Percentiles rank a stretch among this genome's conserved stretches.
phyloP scores from a whole-genome alignment of 768 basidiomycete genomes.

The Gautieria morchelliformis region DNA sequence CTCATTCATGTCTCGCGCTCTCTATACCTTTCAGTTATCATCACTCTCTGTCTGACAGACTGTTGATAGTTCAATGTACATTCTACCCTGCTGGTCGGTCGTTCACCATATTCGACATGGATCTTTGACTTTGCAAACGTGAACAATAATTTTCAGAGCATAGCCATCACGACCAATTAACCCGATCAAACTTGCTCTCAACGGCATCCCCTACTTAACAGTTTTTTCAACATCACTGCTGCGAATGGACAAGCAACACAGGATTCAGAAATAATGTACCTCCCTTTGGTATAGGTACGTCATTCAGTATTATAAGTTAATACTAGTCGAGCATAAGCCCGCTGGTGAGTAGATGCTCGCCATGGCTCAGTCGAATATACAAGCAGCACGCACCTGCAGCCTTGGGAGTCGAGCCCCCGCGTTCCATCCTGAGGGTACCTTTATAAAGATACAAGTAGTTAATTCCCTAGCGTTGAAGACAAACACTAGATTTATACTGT shows the following conservation, averaged over 20 bases:
- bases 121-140: too few relatives aligned
- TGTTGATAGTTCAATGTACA: too few relatives aligned
- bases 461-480: too few relatives aligned
- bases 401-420: slow-evolving; percentile 59
- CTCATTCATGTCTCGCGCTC: too few relatives aligned
- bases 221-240: slow-evolving; percentile 65
- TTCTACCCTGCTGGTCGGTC: too few relatives aligned
- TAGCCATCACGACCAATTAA: slow-evolving; percentile 73
- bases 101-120: too few relatives aligned
- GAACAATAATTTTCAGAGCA: slow-evolving; percentile 69
- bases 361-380: slow-evolving; percentile 53
- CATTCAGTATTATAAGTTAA: too few relatives aligned
- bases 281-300: not conserved
- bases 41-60: too few relatives aligned
- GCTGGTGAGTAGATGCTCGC: not conserved
- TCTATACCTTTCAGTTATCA: too few relatives aligned
- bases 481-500: too few relatives aligned
- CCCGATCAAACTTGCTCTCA: slow-evolving; percentile 67
- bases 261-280: slow-evolving; percentile 42
- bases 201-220: slow-evolving; percentile 84
- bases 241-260: not conserved
- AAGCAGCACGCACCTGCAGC: slow-evolving; percentile 65
- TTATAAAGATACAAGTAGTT: too few relatives aligned
- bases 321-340: too few relatives aligned
- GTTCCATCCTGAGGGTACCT: slow-evolving; percentile 51